Conservation (phyloP, 345 rosid genomes). For the Boechera retrofracta region DNA sequence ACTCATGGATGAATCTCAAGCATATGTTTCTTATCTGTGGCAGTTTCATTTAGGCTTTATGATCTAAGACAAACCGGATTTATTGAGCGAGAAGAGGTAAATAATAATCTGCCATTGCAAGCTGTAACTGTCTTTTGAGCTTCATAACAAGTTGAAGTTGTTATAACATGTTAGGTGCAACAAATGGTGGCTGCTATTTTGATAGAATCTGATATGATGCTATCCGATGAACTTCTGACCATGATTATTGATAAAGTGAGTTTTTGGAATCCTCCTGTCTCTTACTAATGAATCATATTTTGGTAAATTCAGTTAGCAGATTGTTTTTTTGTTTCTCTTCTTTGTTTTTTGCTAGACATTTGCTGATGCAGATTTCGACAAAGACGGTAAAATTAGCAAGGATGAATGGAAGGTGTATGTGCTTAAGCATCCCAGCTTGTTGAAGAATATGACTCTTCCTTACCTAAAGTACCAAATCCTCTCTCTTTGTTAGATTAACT, state of each 20-base stretch:
- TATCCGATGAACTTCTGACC: slow-evolving; percentile 68
- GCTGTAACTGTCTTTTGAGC: background rate
- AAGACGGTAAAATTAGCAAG: slow-evolving; percentile 70
- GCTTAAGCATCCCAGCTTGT: slow-evolving; percentile 58
- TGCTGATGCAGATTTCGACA: slow-evolving; percentile 69
- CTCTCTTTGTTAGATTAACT: background rate
- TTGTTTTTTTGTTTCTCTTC: background rate
- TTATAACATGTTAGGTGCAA: slow-evolving; percentile 60
- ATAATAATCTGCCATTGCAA: slow-evolving; percentile 39
- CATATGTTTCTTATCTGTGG: slow-evolving; percentile 34
- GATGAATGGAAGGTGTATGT: slow-evolving; percentile 73
- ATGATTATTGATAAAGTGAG: slow-evolving; percentile 73
- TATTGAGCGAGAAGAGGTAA: slow-evolving; percentile 85
- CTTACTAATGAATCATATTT: background rate
- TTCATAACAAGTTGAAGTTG: slow-evolving; percentile 6
- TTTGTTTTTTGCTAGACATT: slow-evolving; percentile 60
- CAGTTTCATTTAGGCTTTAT: slow-evolving; percentile 89
- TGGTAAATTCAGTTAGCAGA: background rate
- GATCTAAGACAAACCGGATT: slow-evolving; percentile 87
- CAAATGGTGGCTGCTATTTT: slow-evolving; percentile 81
- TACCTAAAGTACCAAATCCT: slow-evolving; percentile 57
- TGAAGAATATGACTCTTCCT: slow-evolving; percentile 87
- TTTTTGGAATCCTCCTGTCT: slow-evolving; percentile 6
- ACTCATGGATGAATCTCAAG: slow-evolving; percentile 1
- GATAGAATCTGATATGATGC: slow-evolving; percentile 62